Base-by-base conservation (phyloP, 257 asterid genomes). In the Forsythia viridissima region DNA sequence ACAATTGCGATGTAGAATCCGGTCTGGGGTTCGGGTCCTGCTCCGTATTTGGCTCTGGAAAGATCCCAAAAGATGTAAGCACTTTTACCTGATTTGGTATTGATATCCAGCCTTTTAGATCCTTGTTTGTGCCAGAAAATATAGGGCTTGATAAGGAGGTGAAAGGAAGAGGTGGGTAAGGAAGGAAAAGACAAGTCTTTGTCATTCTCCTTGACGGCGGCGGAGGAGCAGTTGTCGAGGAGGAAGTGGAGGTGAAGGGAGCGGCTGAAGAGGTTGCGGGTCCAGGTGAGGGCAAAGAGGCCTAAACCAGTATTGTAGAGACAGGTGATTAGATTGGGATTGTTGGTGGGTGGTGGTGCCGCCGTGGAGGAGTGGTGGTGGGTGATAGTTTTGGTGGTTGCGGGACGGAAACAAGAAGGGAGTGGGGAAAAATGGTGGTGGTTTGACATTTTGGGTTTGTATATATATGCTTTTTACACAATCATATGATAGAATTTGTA, bases 211-310 rank as follows among this genome's bases (percentile, higher is more conserved):
- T 34, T 37, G n/a, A 3, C 65, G 67, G 55, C 76, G 39, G 42
- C 68, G 38, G 48, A 11, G 36, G 71, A 74, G n/a, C 80, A 74
- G 30, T 44, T 48, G 48, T 81, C 77, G 76, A 82, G 82, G 82
- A 84, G 87, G 79, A 85, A 73, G 74, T 82, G 90, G 87, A 88
- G 85, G 75, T 88, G 90, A 68, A 88, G 86, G 61, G 89, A 85
- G 55, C 88, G 88, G 57, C 87, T 83, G 61, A 90, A 84, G 59
- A 82, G 86, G 72, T 70, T 73, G 52, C 91, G 87, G 2, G 87
- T 87, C 94, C 94, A 90, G 30, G 92, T 87, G 41, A 90, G 83
- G 37, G 88, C 90, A 77, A 90, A 87, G 48, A 83, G 82, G 70
- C 91, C 94, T 1, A 82, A 71, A 2, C 83, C 65, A 34, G 92